Evolutionary conservation across 2,329 filamentous ascomycete genomes (phyloP).

Genomic region (Blastomyces gilchristii): DNA sequence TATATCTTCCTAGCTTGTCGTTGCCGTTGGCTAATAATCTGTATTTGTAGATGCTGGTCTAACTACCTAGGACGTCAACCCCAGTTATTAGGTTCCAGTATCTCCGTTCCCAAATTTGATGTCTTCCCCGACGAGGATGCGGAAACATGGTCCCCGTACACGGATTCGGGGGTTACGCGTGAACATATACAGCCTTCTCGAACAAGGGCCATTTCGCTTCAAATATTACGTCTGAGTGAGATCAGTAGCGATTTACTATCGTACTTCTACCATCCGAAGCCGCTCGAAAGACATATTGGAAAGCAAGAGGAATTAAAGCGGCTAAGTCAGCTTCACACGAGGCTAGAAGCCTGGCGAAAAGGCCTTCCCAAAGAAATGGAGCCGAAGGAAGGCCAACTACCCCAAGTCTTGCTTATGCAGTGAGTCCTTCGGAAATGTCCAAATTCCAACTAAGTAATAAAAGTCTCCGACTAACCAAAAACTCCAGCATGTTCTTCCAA

Average conservation of each 20-base stretch:
- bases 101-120: conserved; percentile 79
- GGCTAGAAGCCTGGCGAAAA: conserved; percentile 80
- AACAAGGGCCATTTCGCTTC: conserved; percentile 69
- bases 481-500: conserved; percentile 85
- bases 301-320: conserved; percentile 84
- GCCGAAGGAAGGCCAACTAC: conserved; percentile 76
- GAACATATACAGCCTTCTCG: conserved; percentile 63
- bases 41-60: conserved; percentile 64
- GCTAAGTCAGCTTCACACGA: conserved; percentile 79
- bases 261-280: conserved; percentile 78
- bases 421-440: conserved; percentile 43
- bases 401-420: conserved; percentile 77
- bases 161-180: conserved; percentile 67
- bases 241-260: conserved; percentile 85
- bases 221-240: conserved; percentile 75
- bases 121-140: conserved; percentile 84
- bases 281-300: conserved; percentile 51
- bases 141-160: conserved; percentile 78
- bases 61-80: conserved; percentile 90
- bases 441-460: neutral
- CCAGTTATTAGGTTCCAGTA: conserved; percentile 67
- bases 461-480: conserved; percentile 15
- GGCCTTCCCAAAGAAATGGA: conserved; percentile 78
- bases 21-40: neutral
- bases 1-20: neutral